A percentile compares a stretch with the other conserved stretches of the same genome.
These are phyloP conservation scores for Paraphaeosphaeria sporulosa DNA, from an alignment of 2,329 filamentous ascomycete genomes.

Conservation along the genomic window DNA sequence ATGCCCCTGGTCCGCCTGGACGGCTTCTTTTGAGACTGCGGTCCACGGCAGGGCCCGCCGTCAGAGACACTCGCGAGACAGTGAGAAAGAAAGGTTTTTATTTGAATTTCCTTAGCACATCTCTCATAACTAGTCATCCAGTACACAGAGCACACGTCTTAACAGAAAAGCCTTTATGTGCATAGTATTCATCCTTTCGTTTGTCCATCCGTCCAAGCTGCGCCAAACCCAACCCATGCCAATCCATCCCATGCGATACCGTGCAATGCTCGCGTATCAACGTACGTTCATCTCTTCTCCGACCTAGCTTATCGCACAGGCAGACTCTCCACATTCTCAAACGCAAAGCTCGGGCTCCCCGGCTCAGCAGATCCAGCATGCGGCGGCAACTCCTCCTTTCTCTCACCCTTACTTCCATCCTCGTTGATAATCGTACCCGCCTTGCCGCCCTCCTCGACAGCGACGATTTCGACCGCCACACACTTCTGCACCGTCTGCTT, in stretches of 20 bases:
- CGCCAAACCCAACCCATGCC: conserved; percentile 5
- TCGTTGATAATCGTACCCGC: conserved; percentile 64
- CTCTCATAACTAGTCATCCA: not conserved
- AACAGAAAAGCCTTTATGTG: not conserved
- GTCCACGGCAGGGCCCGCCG: no score
- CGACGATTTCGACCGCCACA: conserved; percentile 74
- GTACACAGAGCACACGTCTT: not conserved
- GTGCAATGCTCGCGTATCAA: not conserved
- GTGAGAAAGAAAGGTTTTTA: not conserved
- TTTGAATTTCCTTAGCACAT: not conserved
- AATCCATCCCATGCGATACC: not conserved
- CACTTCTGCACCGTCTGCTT: conserved; percentile 76
- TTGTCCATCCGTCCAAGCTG: not conserved
- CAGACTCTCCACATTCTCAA: conserved; percentile 73
- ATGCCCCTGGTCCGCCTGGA: no score
- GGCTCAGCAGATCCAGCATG: conserved; percentile 79
- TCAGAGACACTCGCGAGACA: no score
- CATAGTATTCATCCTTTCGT: not conserved
- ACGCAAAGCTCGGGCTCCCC: conserved; percentile 81
- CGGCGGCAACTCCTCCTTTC: conserved; percentile 63
- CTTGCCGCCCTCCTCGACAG: conserved; percentile 75
- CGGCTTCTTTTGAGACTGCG: no score
- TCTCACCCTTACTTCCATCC: conserved; percentile 64
- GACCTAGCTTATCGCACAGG: conserved; percentile 27
- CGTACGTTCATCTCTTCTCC: not conserved